A percentile compares a stretch with the other conserved stretches of the same genome.
Evolutionary conservation across 352 stramenopile species (phyloP).

Genomic region (Phytophthora pseudosyringae): DNA sequence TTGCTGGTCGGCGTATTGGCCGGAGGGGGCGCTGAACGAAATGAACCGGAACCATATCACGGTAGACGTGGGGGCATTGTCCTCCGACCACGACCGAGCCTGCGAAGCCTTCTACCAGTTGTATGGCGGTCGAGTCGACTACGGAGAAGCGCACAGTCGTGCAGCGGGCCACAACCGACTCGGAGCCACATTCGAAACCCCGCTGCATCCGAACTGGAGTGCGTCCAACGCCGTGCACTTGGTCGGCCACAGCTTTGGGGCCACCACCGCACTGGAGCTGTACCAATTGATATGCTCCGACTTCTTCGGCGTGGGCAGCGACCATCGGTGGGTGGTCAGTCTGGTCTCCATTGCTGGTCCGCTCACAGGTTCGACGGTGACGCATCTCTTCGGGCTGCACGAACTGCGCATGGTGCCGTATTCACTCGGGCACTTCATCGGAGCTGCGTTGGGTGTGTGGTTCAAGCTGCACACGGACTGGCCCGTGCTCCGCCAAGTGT

Average conservation of each 20-base stretch:
- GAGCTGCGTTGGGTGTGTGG: conserved; percentile 44
- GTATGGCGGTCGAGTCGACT: conserved; percentile 65
- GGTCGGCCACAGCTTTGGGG: conserved; percentile 73
- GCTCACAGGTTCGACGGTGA: conserved; percentile 47
- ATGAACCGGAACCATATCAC: conserved; percentile 59
- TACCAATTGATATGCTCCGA: conserved; percentile 71
- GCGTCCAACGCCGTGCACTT: conserved; percentile 61
- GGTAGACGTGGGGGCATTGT: conserved; percentile 55
- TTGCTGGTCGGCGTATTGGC: conserved; percentile 60
- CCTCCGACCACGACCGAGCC: conserved; percentile 66
- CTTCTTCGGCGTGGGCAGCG: conserved; percentile 62
- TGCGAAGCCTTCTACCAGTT: conserved; percentile 73
- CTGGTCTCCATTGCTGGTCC: conserved; percentile 64
- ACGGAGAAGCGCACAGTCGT: conserved; percentile 52
- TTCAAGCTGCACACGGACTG: conserved; percentile 49
- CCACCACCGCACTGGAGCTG: conserved; percentile 70
- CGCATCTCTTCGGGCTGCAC: conserved; percentile 42
- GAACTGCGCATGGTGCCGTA: conserved; percentile 26
- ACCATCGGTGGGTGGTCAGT: conserved; percentile 59
- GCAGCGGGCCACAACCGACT: conserved; percentile 49
- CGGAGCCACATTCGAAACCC: conserved; percentile 38
- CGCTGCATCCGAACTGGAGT: conserved; percentile 60
- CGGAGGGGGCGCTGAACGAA: conserved; percentile 40
- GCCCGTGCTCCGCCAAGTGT: conserved; percentile 44
- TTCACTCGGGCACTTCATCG: conserved; percentile 39